A percentile compares a stretch with the other conserved stretches of the same genome.
Conservation (phyloP, 192 early-diverging fungal genomes). For the Dispira simplex region DNA sequence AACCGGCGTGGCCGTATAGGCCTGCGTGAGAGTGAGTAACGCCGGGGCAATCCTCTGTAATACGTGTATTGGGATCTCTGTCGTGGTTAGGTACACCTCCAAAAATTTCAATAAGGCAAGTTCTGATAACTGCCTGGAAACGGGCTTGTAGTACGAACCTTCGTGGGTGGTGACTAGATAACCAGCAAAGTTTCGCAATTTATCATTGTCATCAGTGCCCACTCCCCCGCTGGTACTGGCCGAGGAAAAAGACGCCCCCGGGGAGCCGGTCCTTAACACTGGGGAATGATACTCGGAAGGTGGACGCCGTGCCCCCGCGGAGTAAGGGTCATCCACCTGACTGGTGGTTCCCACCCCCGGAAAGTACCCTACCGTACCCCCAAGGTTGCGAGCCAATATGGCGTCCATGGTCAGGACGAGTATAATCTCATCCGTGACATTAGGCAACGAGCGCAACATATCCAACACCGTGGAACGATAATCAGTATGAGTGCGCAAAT, state of each 20-base stretch:
- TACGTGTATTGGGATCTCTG: background rate
- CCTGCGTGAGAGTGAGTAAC: background rate
- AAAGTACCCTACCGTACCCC: constrained; percentile 3
- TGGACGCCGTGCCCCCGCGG: background rate
- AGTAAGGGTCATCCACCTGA: background rate
- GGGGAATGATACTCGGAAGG: background rate
- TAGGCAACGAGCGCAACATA: background rate
- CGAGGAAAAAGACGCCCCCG: background rate
- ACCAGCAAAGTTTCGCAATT: too few species aligned
- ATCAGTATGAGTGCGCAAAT: background rate
- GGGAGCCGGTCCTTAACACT: too few species aligned
- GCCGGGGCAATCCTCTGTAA: background rate
- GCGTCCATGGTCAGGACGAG: constrained; percentile 3
- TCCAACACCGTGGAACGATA: background rate
- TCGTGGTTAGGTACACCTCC: background rate
- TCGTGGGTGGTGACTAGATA: background rate
- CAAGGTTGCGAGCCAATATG: background rate
- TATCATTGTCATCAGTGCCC: too few species aligned
- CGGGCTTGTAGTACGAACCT: constrained; percentile 1
- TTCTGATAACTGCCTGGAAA: background rate
- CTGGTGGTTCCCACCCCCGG: background rate
- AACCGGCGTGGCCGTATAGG: background rate
- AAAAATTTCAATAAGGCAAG: constrained; percentile 1
- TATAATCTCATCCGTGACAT: background rate
- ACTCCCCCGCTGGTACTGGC: background rate